Conservation (phyloP, 1,284 basidiomycete genomes). For the Xerocomus nothofagi region DNA sequence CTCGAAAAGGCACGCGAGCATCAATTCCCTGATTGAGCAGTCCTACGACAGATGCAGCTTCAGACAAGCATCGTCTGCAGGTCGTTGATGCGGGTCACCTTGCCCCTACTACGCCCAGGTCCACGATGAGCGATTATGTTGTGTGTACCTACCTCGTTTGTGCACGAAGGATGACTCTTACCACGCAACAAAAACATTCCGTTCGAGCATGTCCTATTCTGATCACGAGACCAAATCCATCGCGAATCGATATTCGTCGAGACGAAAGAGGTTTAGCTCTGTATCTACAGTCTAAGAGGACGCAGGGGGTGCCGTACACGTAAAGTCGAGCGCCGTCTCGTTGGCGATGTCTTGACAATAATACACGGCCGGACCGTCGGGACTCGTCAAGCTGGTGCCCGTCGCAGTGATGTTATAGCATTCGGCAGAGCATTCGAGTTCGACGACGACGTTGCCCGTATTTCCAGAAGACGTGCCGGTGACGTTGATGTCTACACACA, state of each 20-base stretch:
- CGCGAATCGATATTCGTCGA: neutral
- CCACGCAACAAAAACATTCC: neutral
- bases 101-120: neutral
- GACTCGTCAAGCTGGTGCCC: slow-evolving; percentile 14
- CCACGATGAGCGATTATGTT: neutral
- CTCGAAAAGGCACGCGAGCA: too few species aligned
- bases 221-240: neutral
- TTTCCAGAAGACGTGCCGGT: slow-evolving; percentile 35
- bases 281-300: neutral
- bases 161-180: neutral
- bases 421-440: slow-evolving; percentile 35
- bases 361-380: slow-evolving; percentile 11
- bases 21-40: too few species aligned
- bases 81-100: neutral
- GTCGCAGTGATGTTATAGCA: slow-evolving; percentile 23
- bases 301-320: slow-evolving; percentile 14
- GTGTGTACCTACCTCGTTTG: neutral
- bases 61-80: neutral
- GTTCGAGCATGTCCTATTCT: neutral
- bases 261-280: neutral
- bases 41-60: neutral
- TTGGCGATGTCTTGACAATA: slow-evolving; percentile 23
- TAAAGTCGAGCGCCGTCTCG: slow-evolving; percentile 21
- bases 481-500: slow-evolving; percentile 29
- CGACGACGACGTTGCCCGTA: slow-evolving; percentile 33